A percentile compares a stretch with the other conserved stretches of the same genome.
These are phyloP conservation scores for Bryopsis sp. DNA, from an alignment of 139 green algal species.

Conservation along the genomic window DNA sequence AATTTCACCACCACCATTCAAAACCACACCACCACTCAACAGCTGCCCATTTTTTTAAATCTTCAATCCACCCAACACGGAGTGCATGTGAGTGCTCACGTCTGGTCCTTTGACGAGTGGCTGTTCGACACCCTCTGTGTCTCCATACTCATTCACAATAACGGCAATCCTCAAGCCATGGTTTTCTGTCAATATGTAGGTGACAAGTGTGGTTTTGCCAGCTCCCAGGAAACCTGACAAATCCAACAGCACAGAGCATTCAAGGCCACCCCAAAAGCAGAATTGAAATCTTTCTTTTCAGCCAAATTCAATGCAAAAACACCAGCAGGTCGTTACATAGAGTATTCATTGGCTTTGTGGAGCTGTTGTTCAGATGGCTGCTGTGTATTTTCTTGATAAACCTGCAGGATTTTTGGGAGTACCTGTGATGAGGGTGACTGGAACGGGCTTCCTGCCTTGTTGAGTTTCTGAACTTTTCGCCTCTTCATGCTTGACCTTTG, in stretches of 20 bases:
- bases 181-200: slow-evolving; percentile 73
- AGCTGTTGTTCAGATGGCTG: no score
- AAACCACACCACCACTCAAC: no score
- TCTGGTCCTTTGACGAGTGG: slow-evolving; percentile 56
- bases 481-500: background rate
- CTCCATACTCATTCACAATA: slow-evolving; percentile 86
- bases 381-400: no score
- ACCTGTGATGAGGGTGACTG: slow-evolving; percentile 58
- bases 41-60: no score
- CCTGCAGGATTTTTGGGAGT: background rate
- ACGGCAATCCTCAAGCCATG: slow-evolving; percentile 79
- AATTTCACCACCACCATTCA: no score
- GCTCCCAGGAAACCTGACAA: slow-evolving; percentile 36
- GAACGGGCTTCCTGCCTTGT: slow-evolving; percentile 28
- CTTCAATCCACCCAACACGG: no score
- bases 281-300: no score
- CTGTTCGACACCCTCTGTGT: slow-evolving; percentile 67
- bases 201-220: slow-evolving; percentile 83
- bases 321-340: no score
- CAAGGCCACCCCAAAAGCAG: background rate
- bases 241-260: background rate
- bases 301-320: no score
- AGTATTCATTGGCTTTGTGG: background rate
- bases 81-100: slow-evolving; percentile 22
- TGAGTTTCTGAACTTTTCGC: background rate